These are phyloP conservation scores for Ophryocystis elektroscirrha DNA, from an alignment of 169 alveolate genomes.

Conservation along the genomic window DNA sequence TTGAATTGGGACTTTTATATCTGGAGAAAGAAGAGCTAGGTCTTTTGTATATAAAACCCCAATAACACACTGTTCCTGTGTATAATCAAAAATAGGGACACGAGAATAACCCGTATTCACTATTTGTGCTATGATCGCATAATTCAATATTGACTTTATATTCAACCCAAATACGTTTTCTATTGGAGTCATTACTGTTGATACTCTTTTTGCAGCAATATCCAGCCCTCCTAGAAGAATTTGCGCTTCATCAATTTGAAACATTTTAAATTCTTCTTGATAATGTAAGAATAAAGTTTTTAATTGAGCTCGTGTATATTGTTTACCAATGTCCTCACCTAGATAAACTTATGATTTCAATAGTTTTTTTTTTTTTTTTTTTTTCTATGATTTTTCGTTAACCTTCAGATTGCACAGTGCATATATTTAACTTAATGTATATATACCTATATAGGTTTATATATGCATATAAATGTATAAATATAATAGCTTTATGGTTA, in stretches of 20 bases:
- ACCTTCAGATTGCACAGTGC: neutral
- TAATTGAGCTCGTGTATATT: constrained; percentile 10
- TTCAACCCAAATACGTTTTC: constrained; percentile 14
- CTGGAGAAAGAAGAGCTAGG: constrained; percentile 4
- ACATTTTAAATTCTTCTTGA: constrained; percentile 10
- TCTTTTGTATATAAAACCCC: constrained; percentile 13
- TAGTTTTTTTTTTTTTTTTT: too few relatives aligned
- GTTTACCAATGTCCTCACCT: constrained; percentile 20
- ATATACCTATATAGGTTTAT: neutral
- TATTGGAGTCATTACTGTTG: constrained; percentile 13
- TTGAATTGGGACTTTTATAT: constrained; percentile 5
- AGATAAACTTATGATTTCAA: neutral
- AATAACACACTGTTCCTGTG: constrained; percentile 9
- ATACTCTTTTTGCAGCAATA: constrained; percentile 1
- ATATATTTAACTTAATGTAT: neutral
- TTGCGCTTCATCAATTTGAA: constrained; percentile 12
- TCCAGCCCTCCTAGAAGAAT: constrained; percentile 16
- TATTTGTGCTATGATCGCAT: neutral
- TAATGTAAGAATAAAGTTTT: constrained; percentile 7
- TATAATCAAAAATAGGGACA: constrained; percentile 11
- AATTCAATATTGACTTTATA: constrained; percentile 5
- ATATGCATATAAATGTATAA: neutral
- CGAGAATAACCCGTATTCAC: constrained; percentile 8
- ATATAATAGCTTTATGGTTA: neutral
- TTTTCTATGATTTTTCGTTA: too few relatives aligned